These are phyloP conservation scores for Polychaeton citri DNA, from an alignment of 2,329 filamentous ascomycete species.

Conservation along the genomic window DNA sequence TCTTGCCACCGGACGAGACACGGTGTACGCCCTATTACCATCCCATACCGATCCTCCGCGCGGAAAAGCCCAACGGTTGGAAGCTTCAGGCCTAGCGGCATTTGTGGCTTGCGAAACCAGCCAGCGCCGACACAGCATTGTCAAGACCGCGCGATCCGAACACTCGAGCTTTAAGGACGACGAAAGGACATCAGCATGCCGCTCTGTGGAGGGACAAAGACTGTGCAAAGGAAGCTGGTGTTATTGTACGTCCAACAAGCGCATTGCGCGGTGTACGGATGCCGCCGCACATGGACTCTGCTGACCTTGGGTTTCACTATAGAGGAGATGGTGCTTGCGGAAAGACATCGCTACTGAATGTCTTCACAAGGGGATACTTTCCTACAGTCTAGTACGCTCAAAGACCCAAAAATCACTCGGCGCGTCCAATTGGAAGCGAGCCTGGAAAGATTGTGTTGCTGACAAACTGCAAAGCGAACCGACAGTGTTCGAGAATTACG, in stretches of 20 bases:
- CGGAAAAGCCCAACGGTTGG: too few relatives aligned
- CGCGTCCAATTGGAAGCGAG: not conserved
- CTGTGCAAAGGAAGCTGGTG: constrained; percentile 91
- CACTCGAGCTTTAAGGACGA: too few relatives aligned
- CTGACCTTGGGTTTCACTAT: constrained; percentile 14
- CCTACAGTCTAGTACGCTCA: constrained; percentile 74
- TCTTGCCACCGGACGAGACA: too few relatives aligned
- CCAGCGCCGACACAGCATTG: too few relatives aligned
- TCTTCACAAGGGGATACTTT: constrained; percentile 98
- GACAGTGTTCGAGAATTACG: constrained; percentile 97
- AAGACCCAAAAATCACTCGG: too few relatives aligned
- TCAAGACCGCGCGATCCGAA: too few relatives aligned
- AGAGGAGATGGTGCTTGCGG: constrained; percentile 93
- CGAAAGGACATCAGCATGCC: constrained; percentile 20
- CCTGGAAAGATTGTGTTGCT: too few relatives aligned
- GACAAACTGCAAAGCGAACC: constrained; percentile 50
- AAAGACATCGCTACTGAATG: constrained; percentile 93
- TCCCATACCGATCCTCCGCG: too few relatives aligned
- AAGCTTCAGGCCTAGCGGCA: too few relatives aligned
- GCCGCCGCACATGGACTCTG: constrained; percentile 1
- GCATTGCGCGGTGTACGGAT: too few relatives aligned
- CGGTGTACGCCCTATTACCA: too few relatives aligned
- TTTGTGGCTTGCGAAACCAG: too few relatives aligned
- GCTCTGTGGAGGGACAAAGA: constrained; percentile 46
- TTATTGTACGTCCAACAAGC: constrained; percentile 71